Base-by-base conservation (phyloP, 176 grass and related monocot species). In the Pontederia paniculata region DNA sequence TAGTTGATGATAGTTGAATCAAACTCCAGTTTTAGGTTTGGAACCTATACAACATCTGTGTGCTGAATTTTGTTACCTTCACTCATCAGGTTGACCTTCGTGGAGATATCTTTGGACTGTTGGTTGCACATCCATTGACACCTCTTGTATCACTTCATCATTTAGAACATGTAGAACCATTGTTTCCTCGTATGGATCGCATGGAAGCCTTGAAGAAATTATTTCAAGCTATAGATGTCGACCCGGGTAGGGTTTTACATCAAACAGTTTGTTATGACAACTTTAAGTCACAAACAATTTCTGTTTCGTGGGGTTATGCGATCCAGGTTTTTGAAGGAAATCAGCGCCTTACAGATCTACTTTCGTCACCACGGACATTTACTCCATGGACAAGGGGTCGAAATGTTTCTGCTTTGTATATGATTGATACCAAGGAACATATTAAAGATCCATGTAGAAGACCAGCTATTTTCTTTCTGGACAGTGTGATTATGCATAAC, bases 61-160 rank as follows among this genome's bases (percentile, higher is more conserved):
- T 17, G 9, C n/a, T 1, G 1, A 50, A 12, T 65, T 68, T 11
- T 54, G 25, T 50, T 72, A 37, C 28, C 28, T 73, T 9, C 63
- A 54, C 9, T 69, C 48, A 28, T 12, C 83, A 91, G 93, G 70
- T 98, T 54, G 93, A 98, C 47, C 75, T 98, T 70, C 87, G 50
- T 54, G 83, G 93, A 21, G 83, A 91, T 60, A 88, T 98, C 69
- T 91, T 88, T 22, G 93, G 93, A 23, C 73, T 98, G 2, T 73
- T 98, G 54, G 75, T 77, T 45, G 63, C 87, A 17, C 87, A 98
- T 74, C 83, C 93, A 49, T 72, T 98, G 68, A 45, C 77, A 21
- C 78, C 93, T 65, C 46, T 98, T 53, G 69, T 91, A 63, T 91
- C 93, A 41, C 69, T 98, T 64, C 87, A 98, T 83, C 93, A 98